Evolutionary conservation across 2,329 filamentous ascomycete species (phyloP).

Genomic region (Fusarium circinatum): DNA sequence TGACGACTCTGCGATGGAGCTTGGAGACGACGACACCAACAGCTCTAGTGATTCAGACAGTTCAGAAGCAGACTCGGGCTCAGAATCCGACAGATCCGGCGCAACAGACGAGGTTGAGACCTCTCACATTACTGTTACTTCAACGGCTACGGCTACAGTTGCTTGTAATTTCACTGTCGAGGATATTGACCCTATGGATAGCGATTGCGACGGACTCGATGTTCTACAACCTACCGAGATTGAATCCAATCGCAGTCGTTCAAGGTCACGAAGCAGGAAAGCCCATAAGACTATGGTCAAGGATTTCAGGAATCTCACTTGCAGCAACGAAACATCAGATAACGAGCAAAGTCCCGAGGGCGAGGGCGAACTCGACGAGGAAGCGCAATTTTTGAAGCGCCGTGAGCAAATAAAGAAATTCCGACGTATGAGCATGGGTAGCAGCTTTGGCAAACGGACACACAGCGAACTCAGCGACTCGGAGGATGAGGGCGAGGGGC

Average conservation of each 20-base stretch:
- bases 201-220: constrained; percentile 55
- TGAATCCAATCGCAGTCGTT: constrained; percentile 58
- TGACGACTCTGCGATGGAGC: constrained; percentile 28
- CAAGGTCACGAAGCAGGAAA: constrained; percentile 51
- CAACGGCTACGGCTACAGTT: constrained; percentile 30
- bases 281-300: constrained; percentile 57
- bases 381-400: constrained; percentile 51
- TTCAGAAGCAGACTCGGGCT: constrained; percentile 37
- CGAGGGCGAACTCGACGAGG: constrained; percentile 52
- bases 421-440: constrained; percentile 61
- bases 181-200: constrained; percentile 59
- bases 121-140: constrained; percentile 30
- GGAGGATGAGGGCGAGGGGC: constrained; percentile 54
- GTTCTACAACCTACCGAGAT: constrained; percentile 58
- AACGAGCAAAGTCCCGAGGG: constrained; percentile 50
- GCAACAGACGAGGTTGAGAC: constrained; percentile 39
- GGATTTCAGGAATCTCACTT: constrained; percentile 58
- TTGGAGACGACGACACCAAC: constrained; percentile 24
- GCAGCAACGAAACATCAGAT: constrained; percentile 53
- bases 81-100: constrained; percentile 39
- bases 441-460: constrained; percentile 65
- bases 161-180: constrained; percentile 55
- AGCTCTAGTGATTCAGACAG: constrained; percentile 31
- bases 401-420: constrained; percentile 57
- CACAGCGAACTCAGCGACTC: constrained; percentile 65